Evolutionary conservation across 169 alveolate species (phyloP), one percentile per base, ranked within the genome.

Genomic region (Toxoplasma gondii): DNA sequence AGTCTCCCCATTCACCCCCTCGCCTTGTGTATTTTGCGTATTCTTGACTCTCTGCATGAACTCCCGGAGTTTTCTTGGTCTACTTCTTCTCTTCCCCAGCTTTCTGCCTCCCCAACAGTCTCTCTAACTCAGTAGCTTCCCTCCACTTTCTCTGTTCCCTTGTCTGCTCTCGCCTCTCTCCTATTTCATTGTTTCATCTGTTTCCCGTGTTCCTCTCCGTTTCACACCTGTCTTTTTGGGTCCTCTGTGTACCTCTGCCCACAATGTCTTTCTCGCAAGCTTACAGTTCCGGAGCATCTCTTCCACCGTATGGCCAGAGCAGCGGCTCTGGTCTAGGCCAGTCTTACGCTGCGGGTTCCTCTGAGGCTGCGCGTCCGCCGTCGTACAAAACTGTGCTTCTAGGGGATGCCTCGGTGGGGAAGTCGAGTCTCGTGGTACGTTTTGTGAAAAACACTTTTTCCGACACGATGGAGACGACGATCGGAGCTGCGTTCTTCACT

Each of bases 371-470:
- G 74, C 86, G 86, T 1, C 86, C 86, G 22, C 45, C 49, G 17
- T 29, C 44, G 44, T 82, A 82, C 90, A 82, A 82, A 43, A 43
- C 67, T 4, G 94, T 91, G 83, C 82, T 91, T 49, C 82, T 91
- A 4, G 94, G 96, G 45, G 96, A 93, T n/a, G 94, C 94, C 36
- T 87, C 94, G 31, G 96, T 93, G 41, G 96, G 96, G 34, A 93
- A 93, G 80, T 70, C 92, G 36, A 82, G 94, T 49, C 54, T 93
- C 4, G 94, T 88, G 49, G 22, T 93, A 22, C 96, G 96, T 2
- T 88, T 93, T 87, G 93, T 88, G 82, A 87, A 88, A 24, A 53
- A 78, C 91, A 44, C 82, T 29, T 93, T 93, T 53, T 45, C 91
- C 4, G 88, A 67, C 43, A 78, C 81, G 49, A 54, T 81, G 93